Evolutionary conservation across 1,284 basidiomycete species (phyloP), one percentile per base, ranked within the genome.

Genomic region (Golubevia pallescens): DNA sequence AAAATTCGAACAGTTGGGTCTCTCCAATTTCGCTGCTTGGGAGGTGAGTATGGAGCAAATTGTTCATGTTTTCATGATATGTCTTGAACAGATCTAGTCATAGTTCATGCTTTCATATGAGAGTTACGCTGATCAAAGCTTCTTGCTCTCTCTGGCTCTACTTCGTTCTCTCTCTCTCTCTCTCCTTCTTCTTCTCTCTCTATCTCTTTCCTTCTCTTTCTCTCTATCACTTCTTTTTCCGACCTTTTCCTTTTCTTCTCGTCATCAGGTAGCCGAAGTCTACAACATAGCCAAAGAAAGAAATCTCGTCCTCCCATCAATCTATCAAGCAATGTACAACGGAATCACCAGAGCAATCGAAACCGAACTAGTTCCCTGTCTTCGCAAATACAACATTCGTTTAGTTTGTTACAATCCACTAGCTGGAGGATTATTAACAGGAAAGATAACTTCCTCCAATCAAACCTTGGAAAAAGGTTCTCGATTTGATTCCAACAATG

Each of bases 371-470:
- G 55, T 57, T 19, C 55, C 55, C n/a, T 57, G 55, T n/a, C 55
- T 57, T 24, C 23, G 55, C 23, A 57, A 57, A 19, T 19, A 57
- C 55, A n/a, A n/a, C 55, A 13, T 57, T 34, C 55, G 55, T 57
- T n/a, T 57, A 57, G 55, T 57, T 13, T 10, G 10, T 14, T 57
- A 57, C 55, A 57, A 57, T 57, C 55, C 88, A n/a, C 85, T 90
- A 38, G 88, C 88, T n/a, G 88, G 88, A 4, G 89, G 88, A 13
- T 86, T 88, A 61, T 87, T 89, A 70, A 86, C 88, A 13, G 88
- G 88, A 8, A 88, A 87, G 71, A 77, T 88, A 63, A 75, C 86
- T 38, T 84, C 85, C 10, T 74, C 64, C 8, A 54, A 81, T 8
- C 85, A 86, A 14, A 74, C 74, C 3, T 74, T 80, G 5, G 69